Conservation (phyloP, 148 eudicot genomes). For the Chenopodium album region DNA sequence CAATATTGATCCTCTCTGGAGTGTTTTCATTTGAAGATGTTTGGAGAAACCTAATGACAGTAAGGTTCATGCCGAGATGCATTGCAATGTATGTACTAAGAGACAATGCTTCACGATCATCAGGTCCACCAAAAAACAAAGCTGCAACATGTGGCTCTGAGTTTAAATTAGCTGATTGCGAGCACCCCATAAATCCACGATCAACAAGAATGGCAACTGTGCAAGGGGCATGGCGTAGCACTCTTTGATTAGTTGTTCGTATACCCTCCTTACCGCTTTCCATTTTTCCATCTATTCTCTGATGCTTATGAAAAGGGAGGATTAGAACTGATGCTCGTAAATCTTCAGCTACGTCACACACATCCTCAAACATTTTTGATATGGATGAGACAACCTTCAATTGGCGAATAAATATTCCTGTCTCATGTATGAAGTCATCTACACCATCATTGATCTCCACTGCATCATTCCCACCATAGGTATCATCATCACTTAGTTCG, state of each 20-base stretch:
- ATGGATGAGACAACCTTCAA: conserved; percentile 63
- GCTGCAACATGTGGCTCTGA: conserved; percentile 67
- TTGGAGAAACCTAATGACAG: conserved; percentile 65
- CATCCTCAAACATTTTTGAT: conserved; percentile 53
- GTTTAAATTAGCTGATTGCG: conserved; percentile 39
- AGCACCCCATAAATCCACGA: conserved; percentile 48
- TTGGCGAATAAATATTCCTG: conserved; percentile 56
- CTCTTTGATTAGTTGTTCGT: conserved; percentile 70
- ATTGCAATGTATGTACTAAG: conserved; percentile 64
- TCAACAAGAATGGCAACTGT: conserved; percentile 80
- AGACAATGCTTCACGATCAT: conserved; percentile 91
- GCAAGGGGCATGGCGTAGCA: conserved; percentile 78
- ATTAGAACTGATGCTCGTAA: conserved; percentile 67
- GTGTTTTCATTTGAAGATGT: conserved; percentile 26
- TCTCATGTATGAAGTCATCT: conserved; percentile 60
- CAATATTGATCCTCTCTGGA: conserved; percentile 47
- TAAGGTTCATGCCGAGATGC: conserved; percentile 64
- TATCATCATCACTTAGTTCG: conserved; percentile 83
- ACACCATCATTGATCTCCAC: conserved; percentile 69
- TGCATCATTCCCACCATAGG: conserved; percentile 79
- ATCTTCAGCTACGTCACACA: conserved; percentile 66
- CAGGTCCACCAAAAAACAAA: conserved; percentile 89
- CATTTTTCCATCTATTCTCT: conserved; percentile 85
- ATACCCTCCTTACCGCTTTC: conserved; percentile 80
- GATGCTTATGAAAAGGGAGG: conserved; percentile 89